phyloP scores from a whole-genome alignment of 2,329 filamentous ascomycete genomes.

The Ilyonectria destructans region DNA sequence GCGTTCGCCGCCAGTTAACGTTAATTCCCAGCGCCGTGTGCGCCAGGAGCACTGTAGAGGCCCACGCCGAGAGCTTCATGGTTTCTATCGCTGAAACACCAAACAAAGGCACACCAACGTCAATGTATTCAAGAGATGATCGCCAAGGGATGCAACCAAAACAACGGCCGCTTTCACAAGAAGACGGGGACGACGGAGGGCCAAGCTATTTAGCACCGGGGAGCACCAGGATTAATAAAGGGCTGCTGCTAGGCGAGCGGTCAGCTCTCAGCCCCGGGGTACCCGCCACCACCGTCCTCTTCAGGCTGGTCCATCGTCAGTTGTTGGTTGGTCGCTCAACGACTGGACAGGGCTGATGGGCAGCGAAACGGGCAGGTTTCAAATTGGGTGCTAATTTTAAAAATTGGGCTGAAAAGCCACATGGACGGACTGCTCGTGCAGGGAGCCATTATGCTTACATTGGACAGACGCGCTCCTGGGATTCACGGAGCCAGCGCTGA shows the following conservation, averaged over 20 bases:
- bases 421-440: no score
- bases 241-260: not conserved
- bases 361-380: not conserved
- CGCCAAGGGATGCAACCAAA: not conserved
- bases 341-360: no score
- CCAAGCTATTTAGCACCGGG: not conserved
- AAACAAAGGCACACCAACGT: not conserved
- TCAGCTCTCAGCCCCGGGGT: not conserved
- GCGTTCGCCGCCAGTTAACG: slow-evolving; percentile 10
- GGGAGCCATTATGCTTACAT: no score
- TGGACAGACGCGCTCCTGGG: no score
- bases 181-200: not conserved
- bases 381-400: slow-evolving; percentile 3
- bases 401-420: not conserved
- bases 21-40: slow-evolving; percentile 22
- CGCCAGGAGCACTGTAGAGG: slow-evolving; percentile 19
- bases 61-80: slow-evolving; percentile 23
- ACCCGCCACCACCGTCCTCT: no score
- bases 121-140: not conserved
- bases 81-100: not conserved
- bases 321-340: no score
- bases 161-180: not conserved
- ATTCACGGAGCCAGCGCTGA: no score
- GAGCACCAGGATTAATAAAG: not conserved
- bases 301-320: no score